These are phyloP conservation scores for Podospora pseudoanserina DNA, from an alignment of 495 filamentous ascomycete species.

Conservation along the genomic window DNA sequence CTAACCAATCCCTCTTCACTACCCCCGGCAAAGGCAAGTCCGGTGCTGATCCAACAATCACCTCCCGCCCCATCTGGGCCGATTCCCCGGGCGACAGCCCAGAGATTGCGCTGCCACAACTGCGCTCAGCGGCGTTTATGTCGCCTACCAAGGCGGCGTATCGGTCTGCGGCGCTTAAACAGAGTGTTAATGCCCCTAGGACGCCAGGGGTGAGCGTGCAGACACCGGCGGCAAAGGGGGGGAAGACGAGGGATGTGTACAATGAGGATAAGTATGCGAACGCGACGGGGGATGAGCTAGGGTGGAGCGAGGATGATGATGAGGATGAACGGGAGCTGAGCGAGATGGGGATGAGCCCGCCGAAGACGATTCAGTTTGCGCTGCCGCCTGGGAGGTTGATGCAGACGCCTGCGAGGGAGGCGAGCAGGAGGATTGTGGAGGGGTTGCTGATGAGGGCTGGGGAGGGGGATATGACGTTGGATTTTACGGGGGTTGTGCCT, in stretches of 20 bases:
- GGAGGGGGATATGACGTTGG: slow-evolving; percentile 48
- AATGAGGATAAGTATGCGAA: slow-evolving; percentile 17
- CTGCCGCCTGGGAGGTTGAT: slow-evolving; percentile 80
- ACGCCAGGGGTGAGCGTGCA: slow-evolving; percentile 79
- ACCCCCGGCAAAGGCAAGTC: slow-evolving; percentile 32
- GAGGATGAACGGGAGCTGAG: slow-evolving; percentile 52
- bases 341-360: slow-evolving; percentile 67
- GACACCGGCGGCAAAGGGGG: slow-evolving; percentile 50
- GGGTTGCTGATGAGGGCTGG: slow-evolving; percentile 86
- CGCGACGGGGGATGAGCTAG: slow-evolving; percentile 45
- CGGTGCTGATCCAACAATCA: slow-evolving; percentile 12
- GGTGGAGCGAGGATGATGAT: slow-evolving; percentile 64
- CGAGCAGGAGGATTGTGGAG: slow-evolving; percentile 85
- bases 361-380: slow-evolving; percentile 96
- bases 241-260: slow-evolving; percentile 45
- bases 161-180: slow-evolving; percentile 40
- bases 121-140: slow-evolving; percentile 81
- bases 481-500: neutral
- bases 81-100: slow-evolving; percentile 72
- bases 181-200: slow-evolving; percentile 36
- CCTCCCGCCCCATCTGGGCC: slow-evolving; percentile 35
- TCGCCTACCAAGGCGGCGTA: slow-evolving; percentile 35
- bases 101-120: slow-evolving; percentile 71
- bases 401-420: slow-evolving; percentile 90
- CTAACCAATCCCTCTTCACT: slow-evolving; percentile 19